Conservation (phyloP, 2,329 filamentous ascomycete genomes). For the Arthrobotrys sinensis region DNA sequence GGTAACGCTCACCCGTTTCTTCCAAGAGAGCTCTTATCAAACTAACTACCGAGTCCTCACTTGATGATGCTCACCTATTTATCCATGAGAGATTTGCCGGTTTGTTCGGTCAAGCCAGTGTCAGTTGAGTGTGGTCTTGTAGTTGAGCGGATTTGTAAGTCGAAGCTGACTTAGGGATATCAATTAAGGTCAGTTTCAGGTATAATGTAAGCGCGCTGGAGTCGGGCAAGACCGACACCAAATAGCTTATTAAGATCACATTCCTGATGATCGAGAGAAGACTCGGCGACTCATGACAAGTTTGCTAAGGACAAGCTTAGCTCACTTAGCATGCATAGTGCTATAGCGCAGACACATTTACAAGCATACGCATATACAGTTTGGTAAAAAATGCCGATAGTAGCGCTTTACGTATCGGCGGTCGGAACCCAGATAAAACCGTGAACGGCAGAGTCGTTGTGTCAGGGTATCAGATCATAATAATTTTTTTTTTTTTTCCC, state of each 20-base stretch:
- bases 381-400: background rate
- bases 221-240: background rate
- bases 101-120: too few relatives aligned
- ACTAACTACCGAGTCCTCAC: too few relatives aligned
- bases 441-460: background rate
- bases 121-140: too few relatives aligned
- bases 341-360: background rate
- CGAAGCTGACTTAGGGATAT: background rate
- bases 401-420: background rate
- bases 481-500: background rate
- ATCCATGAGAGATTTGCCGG: background rate
- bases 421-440: background rate
- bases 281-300: too few relatives aligned
- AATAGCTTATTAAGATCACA: background rate
- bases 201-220: background rate
- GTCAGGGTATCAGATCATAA: background rate
- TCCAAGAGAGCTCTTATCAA: too few relatives aligned
- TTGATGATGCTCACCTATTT: background rate
- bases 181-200: background rate
- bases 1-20: too few relatives aligned
- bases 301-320: background rate
- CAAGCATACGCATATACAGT: background rate
- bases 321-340: background rate
- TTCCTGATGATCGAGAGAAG: too few relatives aligned
- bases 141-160: too few relatives aligned